phyloP scores from a whole-genome alignment of 345 rosid species.

The Turritis glabra region DNA sequence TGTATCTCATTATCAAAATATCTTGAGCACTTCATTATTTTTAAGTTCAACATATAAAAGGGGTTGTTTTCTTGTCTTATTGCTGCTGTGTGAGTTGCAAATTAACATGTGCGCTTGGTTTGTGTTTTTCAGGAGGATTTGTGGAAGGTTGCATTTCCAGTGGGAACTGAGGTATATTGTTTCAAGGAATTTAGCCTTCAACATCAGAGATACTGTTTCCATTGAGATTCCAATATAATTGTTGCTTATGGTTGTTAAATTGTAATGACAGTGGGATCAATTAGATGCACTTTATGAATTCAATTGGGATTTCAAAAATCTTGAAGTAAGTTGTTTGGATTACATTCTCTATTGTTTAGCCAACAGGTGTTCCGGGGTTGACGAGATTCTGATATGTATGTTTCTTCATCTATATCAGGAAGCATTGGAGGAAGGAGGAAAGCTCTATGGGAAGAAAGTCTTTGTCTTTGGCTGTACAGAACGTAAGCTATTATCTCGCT shows the following conservation, averaged over 20 bases:
- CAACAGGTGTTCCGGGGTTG: not conserved
- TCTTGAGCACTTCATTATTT: not conserved
- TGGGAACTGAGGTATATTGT: slow-evolving; percentile 83
- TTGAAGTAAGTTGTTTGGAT: slow-evolving; percentile 68
- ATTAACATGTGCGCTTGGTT: not conserved
- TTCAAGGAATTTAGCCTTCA: slow-evolving; percentile 11
- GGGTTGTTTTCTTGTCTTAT: not conserved
- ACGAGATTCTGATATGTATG: slow-evolving; percentile 12
- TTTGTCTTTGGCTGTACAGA: slow-evolving; percentile 89
- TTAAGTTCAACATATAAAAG: not conserved
- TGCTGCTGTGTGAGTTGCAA: not conserved
- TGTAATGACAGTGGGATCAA: slow-evolving; percentile 81
- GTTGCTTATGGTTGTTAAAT: slow-evolving; percentile 18
- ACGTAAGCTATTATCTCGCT: slow-evolving; percentile 60
- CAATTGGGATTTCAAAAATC: slow-evolving; percentile 85
- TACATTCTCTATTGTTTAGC: slow-evolving; percentile 6
- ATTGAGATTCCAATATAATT: not conserved
- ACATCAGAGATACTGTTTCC: not conserved
- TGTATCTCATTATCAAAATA: not conserved
- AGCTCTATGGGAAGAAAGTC: slow-evolving; percentile 69
- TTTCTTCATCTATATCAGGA: slow-evolving; percentile 47
- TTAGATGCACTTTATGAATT: slow-evolving; percentile 66
- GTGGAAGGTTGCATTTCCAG: slow-evolving; percentile 84
- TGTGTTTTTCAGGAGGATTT: slow-evolving; percentile 70
- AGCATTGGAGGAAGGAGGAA: slow-evolving; percentile 90